Conservation (phyloP, 1,139 yeast genomes). For the Taiozyma sp. region DNA sequence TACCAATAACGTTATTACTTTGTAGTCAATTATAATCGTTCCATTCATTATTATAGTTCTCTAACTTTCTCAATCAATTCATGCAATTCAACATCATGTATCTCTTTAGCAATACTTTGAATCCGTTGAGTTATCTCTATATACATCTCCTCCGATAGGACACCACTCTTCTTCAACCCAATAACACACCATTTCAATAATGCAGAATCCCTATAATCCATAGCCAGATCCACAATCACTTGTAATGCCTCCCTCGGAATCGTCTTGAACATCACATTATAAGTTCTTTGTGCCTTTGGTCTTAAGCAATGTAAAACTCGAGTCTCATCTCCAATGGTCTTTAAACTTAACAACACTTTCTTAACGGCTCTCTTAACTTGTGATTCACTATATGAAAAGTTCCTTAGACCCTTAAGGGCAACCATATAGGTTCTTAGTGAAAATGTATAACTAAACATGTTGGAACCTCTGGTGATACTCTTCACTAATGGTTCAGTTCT, state of each 20-base stretch:
- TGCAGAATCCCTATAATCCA: constrained; percentile 3
- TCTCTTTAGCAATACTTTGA: neutral
- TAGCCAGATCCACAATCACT: constrained; percentile 5
- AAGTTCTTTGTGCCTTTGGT: neutral
- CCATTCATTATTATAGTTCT: neutral
- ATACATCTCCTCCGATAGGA: constrained; percentile 1
- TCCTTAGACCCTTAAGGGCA: constrained; percentile 13
- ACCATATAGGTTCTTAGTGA: constrained; percentile 6
- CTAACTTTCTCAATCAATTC: neutral
- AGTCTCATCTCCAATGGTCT: neutral
- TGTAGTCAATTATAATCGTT: too few species aligned
- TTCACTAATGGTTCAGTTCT: constrained; percentile 9
- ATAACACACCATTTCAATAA: constrained; percentile 8
- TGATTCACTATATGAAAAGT: constrained; percentile 3
- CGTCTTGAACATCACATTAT: constrained; percentile 1
- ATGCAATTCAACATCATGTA: neutral
- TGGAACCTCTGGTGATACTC: constrained; percentile 4
- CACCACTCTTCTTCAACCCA: neutral
- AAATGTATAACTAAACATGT: constrained; percentile 1
- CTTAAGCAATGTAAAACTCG: constrained; percentile 2
- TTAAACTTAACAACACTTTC: constrained; percentile 10
- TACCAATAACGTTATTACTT: too few species aligned
- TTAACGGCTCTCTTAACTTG: constrained; percentile 10
- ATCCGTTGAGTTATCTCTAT: neutral
- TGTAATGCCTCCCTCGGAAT: constrained; percentile 11